Evolutionary conservation across 2,329 filamentous ascomycete species (phyloP), one percentile per base, ranked within the genome.

Genomic region (Neonectria ditissima): DNA sequence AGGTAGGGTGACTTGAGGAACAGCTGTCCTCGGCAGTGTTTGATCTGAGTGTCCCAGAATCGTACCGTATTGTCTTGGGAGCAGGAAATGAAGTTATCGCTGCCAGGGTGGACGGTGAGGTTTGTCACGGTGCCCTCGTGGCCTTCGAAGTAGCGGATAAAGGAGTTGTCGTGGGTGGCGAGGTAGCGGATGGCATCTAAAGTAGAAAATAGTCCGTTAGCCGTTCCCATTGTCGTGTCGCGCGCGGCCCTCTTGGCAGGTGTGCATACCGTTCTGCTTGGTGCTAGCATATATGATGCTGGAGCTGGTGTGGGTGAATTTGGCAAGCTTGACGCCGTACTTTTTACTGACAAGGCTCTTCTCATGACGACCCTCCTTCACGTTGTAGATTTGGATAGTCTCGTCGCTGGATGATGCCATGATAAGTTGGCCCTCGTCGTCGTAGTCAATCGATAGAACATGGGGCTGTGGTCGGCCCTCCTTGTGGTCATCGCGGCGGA

Each of bases 241-340:
- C 13, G 20, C 9, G 28, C 16, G 28, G 30, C 28, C 11, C 30
- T 16, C 18, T 32, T 28, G 32, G 44, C 45, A 37, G 34, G 24
- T 16, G 14, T 24, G 32, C 82, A 65, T 82, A 93, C 91, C 87
- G 75, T 99, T 97, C 72, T 97, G 89, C 77, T 97, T 97, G 13
- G 96, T 99, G 76, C 93, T 97, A 55, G 96, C 94, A 75, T 98
- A 97, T 63, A 99, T 90, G 75, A 99, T 93, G 76, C 93, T 94
- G 22, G 93, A 93, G 69, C 90, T 90, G 65, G 95, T 92, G 77
- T 98, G 96, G 1, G 95, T 97, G 79, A 98, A 99, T 72, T 93
- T 92, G 39, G 96, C 96, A 59, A 97, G 86, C 77, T 97, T 96
- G 18, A 93, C 94, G 63, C 96, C 96, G 74, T 99, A 99, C 78